phyloP scores from a whole-genome alignment of 2,329 filamentous ascomycete genomes.

The Phaeosphaeria sp. region DNA sequence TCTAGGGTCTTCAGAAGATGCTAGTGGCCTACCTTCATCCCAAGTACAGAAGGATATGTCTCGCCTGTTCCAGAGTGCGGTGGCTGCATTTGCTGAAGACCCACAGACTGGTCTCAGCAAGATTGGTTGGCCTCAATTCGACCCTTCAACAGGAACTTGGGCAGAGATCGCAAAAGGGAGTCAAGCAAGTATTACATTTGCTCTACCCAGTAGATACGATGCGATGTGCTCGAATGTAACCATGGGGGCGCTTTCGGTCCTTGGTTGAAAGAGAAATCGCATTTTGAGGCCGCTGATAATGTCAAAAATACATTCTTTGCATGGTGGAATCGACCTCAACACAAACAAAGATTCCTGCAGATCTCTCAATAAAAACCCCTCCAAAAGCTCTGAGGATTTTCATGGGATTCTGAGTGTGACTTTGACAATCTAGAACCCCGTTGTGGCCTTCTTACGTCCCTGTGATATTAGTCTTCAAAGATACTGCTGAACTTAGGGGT shows the following conservation, averaged over 20 bases:
- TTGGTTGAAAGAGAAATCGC: conserved; percentile 1
- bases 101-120: conserved; percentile 17
- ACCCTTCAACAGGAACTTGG: conserved; percentile 13
- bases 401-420: too few relatives aligned
- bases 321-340: too few relatives aligned
- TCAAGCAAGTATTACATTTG: conserved; percentile 10
- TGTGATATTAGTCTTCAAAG: too few relatives aligned
- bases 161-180: conserved; percentile 17
- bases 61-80: conserved; percentile 20
- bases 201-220: conserved; percentile 15
- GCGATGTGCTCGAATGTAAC: conserved; percentile 4
- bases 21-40: conserved; percentile 16
- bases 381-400: too few relatives aligned
- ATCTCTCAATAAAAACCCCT: too few relatives aligned
- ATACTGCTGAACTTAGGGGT: too few relatives aligned
- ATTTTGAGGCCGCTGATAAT: too few relatives aligned
- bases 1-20: conserved; percentile 26
- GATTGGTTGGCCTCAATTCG: conserved; percentile 21
- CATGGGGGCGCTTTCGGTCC: conserved; percentile 14
- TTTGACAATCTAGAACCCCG: too few relatives aligned
- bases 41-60: conserved; percentile 16
- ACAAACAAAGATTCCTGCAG: too few relatives aligned
- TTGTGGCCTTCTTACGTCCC: too few relatives aligned
- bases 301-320: too few relatives aligned
- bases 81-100: conserved; percentile 25